phyloP scores from a whole-genome alignment of 306 rosid genomes.

The Inga oerstediana region DNA sequence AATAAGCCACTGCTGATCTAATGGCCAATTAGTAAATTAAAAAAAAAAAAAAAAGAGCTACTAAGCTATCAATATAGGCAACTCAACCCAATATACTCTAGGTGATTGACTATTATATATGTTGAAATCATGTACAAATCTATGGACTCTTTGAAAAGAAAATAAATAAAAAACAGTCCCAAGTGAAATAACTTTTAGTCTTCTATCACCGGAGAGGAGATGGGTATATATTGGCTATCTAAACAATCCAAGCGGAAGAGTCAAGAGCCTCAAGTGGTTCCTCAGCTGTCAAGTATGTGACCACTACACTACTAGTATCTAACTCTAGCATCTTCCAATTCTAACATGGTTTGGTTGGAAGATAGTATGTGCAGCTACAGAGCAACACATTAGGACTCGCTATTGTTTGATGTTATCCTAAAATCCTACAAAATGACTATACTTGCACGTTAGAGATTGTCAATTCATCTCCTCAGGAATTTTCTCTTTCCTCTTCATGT shows the following conservation, averaged over 20 bases:
- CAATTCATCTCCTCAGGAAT: conserved; percentile 25
- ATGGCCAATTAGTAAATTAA: not conserved
- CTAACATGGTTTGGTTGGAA: conserved; percentile 7
- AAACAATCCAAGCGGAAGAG: conserved; percentile 2
- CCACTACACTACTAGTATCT: conserved; percentile 23
- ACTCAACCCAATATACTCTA: conserved; percentile 1
- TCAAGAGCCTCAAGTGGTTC: not conserved
- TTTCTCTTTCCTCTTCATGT: conserved; percentile 29
- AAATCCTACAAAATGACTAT: conserved; percentile 21
- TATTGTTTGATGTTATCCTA: not conserved
- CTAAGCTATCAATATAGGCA: not conserved
- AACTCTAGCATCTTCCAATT: conserved; percentile 34
- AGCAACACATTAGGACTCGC: conserved; percentile 5
- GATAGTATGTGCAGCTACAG: conserved; percentile 30
- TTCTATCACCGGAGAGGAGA: conserved; percentile 26
- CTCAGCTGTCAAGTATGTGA: conserved; percentile 18
- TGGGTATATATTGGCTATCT: conserved; percentile 6
- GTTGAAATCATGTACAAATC: conserved; percentile 28
- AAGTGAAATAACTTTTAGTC: conserved; percentile 11
- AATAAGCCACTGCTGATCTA: not conserved
- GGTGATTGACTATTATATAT: not conserved
- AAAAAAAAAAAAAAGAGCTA: not conserved
- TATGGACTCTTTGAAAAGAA: not conserved
- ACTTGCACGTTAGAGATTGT: conserved; percentile 8
- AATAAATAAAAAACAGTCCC: conserved; percentile 13